These are phyloP conservation scores for Leishmania braziliensis DNA, from an alignment of 208 protist genomes.

Conservation along the genomic window DNA sequence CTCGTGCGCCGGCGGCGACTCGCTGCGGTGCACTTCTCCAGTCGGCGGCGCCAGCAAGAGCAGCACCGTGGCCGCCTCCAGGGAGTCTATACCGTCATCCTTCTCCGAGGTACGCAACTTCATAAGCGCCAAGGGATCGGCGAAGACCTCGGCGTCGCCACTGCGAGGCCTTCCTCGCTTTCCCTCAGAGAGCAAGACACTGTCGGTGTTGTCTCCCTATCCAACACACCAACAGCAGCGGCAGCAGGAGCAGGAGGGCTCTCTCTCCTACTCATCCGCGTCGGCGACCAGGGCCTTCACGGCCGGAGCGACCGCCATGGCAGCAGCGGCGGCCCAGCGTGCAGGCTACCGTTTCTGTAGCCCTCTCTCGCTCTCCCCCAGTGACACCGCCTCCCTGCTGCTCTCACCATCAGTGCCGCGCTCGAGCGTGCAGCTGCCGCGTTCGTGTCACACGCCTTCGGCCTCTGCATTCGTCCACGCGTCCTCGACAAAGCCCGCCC, in stretches of 20 bases:
- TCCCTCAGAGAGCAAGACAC: neutral
- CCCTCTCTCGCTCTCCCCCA: constrained; percentile 18
- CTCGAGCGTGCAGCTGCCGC: neutral
- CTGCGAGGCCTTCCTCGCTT: neutral
- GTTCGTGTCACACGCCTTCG: neutral
- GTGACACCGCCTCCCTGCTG: constrained; percentile 6
- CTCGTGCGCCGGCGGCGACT: constrained; percentile 1
- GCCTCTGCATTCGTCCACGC: neutral
- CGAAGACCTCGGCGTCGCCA: neutral
- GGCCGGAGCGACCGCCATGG: neutral
- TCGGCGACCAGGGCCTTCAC: constrained; percentile 4
- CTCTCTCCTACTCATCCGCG: constrained; percentile 3
- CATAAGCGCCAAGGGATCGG: neutral
- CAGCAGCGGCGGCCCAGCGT: neutral
- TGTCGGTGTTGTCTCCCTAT: neutral
- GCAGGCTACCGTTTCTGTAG: constrained; percentile 6
- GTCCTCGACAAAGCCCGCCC: constrained; percentile 7
- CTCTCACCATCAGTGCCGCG: neutral
- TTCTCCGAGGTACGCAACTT: neutral
- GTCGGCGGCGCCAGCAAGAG: neutral
- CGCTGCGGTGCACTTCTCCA: constrained; percentile 2
- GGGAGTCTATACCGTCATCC: neutral
- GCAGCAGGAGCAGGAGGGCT: constrained; percentile 8
- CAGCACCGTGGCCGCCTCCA: neutral
- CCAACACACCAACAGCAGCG: neutral